These are phyloP conservation scores for Tremella fuciformis DNA, from an alignment of 768 basidiomycete species.

Conservation along the genomic window DNA sequence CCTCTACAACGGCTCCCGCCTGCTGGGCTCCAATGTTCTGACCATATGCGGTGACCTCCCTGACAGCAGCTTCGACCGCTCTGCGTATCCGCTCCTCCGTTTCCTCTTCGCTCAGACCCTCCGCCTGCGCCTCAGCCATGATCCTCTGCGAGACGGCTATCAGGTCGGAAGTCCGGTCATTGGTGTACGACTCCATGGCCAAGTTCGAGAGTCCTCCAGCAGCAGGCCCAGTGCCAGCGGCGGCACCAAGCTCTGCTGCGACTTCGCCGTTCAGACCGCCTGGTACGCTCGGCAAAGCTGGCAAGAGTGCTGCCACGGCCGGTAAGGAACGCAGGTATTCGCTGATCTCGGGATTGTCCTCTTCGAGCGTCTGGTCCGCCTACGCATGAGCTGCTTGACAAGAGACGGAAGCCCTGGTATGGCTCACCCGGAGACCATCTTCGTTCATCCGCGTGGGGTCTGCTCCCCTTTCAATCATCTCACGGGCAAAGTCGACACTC, in stretches of 20 bases:
- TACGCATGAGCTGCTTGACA: conserved; percentile 2
- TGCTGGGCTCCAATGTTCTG: conserved; percentile 1
- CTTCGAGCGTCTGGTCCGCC: conserved; percentile 45
- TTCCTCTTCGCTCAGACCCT: conserved; percentile 57
- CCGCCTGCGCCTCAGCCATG: conserved; percentile 60
- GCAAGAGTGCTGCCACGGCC: background rate
- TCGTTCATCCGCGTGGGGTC: conserved; percentile 62
- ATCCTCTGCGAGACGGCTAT: conserved; percentile 67
- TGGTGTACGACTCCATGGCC: conserved; percentile 66
- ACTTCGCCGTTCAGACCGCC: background rate
- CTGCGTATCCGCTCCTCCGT: conserved; percentile 64
- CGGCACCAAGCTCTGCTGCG: background rate
- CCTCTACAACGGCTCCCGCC: conserved; percentile 15
- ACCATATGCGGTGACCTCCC: conserved; percentile 56
- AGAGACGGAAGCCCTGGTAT: background rate
- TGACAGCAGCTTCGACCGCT: conserved; percentile 64
- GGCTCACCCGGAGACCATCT: conserved; percentile 73
- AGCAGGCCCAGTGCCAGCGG: background rate
- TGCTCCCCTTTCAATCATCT: conserved; percentile 76
- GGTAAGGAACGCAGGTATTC: conserved; percentile 34
- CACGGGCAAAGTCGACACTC: conserved; percentile 70
- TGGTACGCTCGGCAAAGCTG: background rate
- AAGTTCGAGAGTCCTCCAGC: conserved; percentile 60
- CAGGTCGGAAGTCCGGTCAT: conserved; percentile 65
- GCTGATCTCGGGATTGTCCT: conserved; percentile 44